These are phyloP conservation scores for Sechiopsis laciniata DNA, from an alignment of 306 rosid genomes.

Conservation along the genomic window DNA sequence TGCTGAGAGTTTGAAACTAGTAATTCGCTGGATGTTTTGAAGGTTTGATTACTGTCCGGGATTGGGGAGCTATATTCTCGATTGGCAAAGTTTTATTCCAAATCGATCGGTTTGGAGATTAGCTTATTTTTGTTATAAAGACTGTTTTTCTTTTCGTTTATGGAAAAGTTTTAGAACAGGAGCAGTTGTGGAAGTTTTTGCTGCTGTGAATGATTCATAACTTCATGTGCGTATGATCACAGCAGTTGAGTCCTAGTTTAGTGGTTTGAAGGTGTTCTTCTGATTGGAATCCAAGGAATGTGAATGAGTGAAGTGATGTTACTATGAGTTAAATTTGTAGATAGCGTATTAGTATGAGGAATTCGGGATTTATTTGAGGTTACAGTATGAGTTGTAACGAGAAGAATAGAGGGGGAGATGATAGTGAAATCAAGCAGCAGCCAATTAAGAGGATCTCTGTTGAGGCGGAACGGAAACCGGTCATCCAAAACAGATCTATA, in stretches of 20 bases:
- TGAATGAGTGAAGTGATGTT: conserved; percentile 19
- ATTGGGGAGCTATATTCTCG: conserved; percentile 8
- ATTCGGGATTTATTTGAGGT: conserved; percentile 59
- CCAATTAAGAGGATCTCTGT: conserved; percentile 31
- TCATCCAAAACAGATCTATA: conserved; percentile 43
- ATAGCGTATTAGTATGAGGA: conserved; percentile 40
- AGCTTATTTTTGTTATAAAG: background rate
- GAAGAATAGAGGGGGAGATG: conserved; percentile 40
- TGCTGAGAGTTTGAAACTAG: conserved; percentile 25
- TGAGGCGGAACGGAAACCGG: conserved; percentile 35
- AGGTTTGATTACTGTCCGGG: background rate
- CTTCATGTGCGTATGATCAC: background rate
- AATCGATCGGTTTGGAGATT: conserved; percentile 25
- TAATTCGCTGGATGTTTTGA: conserved; percentile 13
- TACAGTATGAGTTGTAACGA: conserved; percentile 72
- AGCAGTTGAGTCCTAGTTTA: conserved; percentile 29
- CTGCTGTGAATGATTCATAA: conserved; percentile 32
- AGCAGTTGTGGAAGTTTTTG: background rate
- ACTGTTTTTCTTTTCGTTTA: conserved; percentile 15
- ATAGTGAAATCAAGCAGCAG: conserved; percentile 34
- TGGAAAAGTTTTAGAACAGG: background rate
- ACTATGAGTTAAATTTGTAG: conserved; percentile 17
- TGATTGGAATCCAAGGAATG: conserved; percentile 24
- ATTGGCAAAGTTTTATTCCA: conserved; percentile 5
- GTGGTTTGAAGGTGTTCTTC: conserved; percentile 23